phyloP scores from a whole-genome alignment of 1,284 basidiomycete species.

The Melampsora larici-populina region DNA sequence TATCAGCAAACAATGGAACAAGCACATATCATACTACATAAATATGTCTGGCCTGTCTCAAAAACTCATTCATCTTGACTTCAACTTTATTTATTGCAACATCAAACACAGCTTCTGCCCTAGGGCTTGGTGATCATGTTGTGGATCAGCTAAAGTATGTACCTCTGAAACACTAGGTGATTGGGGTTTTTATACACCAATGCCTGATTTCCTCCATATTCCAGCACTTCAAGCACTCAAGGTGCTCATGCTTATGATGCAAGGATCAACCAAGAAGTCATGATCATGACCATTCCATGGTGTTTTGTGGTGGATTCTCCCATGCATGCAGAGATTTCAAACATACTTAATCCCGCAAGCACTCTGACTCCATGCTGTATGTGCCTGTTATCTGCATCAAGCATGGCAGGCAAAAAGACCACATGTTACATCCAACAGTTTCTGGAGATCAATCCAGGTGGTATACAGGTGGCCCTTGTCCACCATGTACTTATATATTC shows the following conservation, averaged over 20 bases:
- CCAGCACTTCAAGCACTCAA: not conserved
- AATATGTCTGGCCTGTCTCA: slow-evolving; percentile 53
- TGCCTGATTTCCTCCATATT: not conserved
- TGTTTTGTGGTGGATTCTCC: not conserved
- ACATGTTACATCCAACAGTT: too few relatives aligned
- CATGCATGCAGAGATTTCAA: not conserved
- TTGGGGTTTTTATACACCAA: too few relatives aligned
- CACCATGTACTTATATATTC: too few relatives aligned
- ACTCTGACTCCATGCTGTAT: not conserved
- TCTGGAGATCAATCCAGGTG: too few relatives aligned
- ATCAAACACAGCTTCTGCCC: not conserved
- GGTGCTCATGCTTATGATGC: not conserved
- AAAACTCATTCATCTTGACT: not conserved
- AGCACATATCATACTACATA: slow-evolving; percentile 57
- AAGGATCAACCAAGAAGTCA: not conserved
- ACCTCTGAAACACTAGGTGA: too few relatives aligned
- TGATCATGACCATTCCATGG: not conserved
- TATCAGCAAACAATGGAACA: slow-evolving; percentile 58
- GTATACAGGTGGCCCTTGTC: too few relatives aligned
- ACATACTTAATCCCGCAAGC: not conserved
- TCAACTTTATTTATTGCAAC: not conserved
- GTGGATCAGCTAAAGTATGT: slow-evolving; percentile 5
- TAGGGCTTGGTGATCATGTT: not conserved
- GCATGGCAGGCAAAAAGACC: not conserved
- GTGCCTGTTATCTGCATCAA: not conserved